Base-by-base conservation (phyloP, 768 basidiomycete species). In the Albatrellus ellisii region DNA sequence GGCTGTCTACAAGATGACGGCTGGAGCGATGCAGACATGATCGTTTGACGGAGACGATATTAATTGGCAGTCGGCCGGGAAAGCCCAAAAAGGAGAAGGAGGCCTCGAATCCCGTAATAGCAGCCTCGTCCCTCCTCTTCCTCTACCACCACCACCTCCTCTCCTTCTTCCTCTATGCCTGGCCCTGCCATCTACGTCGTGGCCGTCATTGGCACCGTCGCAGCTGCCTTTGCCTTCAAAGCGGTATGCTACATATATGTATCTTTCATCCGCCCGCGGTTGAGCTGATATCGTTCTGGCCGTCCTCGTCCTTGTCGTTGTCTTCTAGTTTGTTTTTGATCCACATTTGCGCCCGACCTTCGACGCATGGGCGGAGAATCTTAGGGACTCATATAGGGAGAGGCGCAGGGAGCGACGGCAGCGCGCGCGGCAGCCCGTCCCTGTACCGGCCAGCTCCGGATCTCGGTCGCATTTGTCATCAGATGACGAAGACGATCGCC, bases 141-240 rank as follows among this genome's bases (percentile, higher is more conserved):
- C 17, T 1, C n/a, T 20, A 5, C 35, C 14, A 42, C 48, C 18
- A n/a, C 31, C 9, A 17, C 32, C 34, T 14, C 17, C 6, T n/a
- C 6, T 24, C 15, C 17, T 24, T 5, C 15, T 28, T 14, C 22
- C 21, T 11, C 35, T 24, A 51, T 51, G 50, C 50, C 50, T 17
- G 50, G 41, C 10, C 50, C 50, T 15, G 44, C 28, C 4, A 14
- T 51, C 5, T 51, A 49, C 27, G 44, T 49, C n/a, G 50, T 37
- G 4, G 50, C 41, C 25, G 42, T 39, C 27, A 46, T 51, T 27
- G 25, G 50, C 17, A 34, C 50, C 3, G 42, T 46, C 18, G 50
- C 42, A 10, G 44, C 42, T 2, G 48, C 36, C n/a, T 21, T 37
- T 18, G 50, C 34, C 34, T 42, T 51, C 28, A 51, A 51, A 34